Evolutionary conservation across 2,329 filamentous ascomycete species (phyloP).

Genomic region (Talaromyces amestolkiae): DNA sequence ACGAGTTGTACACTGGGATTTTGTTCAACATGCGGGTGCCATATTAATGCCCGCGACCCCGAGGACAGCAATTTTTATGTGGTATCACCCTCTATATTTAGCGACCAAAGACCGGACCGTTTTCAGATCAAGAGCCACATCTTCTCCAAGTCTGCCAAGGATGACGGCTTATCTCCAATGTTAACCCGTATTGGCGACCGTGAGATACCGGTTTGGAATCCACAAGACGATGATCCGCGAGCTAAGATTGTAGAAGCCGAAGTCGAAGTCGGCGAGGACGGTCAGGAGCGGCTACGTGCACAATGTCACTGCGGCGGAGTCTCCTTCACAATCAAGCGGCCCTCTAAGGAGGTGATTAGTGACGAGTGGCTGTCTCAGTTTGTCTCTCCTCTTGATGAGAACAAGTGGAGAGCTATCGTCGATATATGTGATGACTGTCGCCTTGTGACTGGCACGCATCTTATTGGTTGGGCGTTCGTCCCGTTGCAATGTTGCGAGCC

Average conservation of each 20-base stretch:
- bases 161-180: constrained; percentile 23
- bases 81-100: constrained; percentile 27
- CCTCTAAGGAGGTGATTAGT: constrained; percentile 29
- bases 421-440: constrained; percentile 41
- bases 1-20: constrained; percentile 35
- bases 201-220: constrained; percentile 21
- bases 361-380: constrained; percentile 26
- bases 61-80: constrained; percentile 22
- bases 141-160: constrained; percentile 22
- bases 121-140: constrained; percentile 25
- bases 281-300: constrained; percentile 30
- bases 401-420: constrained; percentile 28
- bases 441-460: constrained; percentile 38
- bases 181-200: constrained; percentile 22
- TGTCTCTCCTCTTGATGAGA: constrained; percentile 22
- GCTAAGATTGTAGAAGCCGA: neutral
- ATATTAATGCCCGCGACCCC: constrained; percentile 25
- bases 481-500: constrained; percentile 36
- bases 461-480: constrained; percentile 46
- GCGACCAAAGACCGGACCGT: constrained; percentile 17
- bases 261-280: constrained; percentile 6
- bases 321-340: constrained; percentile 42
- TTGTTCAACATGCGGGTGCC: constrained; percentile 47
- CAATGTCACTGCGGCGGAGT: constrained; percentile 49
- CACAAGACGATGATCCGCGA: neutral